Base-by-base conservation (phyloP, 495 filamentous ascomycete genomes). In the Lindgomyces ingoldianus region DNA sequence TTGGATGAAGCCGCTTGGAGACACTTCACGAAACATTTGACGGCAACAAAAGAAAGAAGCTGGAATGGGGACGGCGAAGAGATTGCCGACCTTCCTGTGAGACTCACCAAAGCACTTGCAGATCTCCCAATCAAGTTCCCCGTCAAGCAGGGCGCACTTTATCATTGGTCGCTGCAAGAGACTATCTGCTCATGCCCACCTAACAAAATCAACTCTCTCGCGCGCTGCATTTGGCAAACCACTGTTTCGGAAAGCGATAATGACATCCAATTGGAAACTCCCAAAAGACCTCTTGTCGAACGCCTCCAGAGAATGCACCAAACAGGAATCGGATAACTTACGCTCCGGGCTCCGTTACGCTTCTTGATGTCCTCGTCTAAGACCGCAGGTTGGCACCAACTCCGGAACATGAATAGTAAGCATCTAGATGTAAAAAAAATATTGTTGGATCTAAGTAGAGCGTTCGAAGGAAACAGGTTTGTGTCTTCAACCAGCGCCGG, bases 161-260 rank as follows among this genome's bases (percentile, higher is more conserved):
- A 4, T 19, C 44, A 47, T 47, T 47, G 44, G 44, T 39, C 6
- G 6, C 33, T 39, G 33, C 33, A 14, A 14, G 14, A 14, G n/a
- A n/a, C n/a, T n/a, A 41, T 41, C 9, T n/a, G n/a, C 9, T 9
- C n/a, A 41, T 41, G n/a, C n/a, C 36, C 36, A 41, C 8, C 36
- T 47, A n/a, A 18, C 16, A 47, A 14, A 3, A 22, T 21, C 53
- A 16, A 22, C n/a, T 42, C 4, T 4, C 9, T 27, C 12, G 12
- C 12, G 10, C 14, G n/a, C 19, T 44, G 36, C 30, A 10, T 36
- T 12, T 16, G 2, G 18, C 22, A 26, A 11, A n/a, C 49, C 58
- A 49, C 22, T 29, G 46, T 65, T 49, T 54, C 62, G 46, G 18
- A 52, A 45, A 53, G 45, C 54, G 52, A 50, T 59, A 18, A 33